Conservation (phyloP, 192 early-diverging fungal genomes). For the Coemansia sp. region DNA sequence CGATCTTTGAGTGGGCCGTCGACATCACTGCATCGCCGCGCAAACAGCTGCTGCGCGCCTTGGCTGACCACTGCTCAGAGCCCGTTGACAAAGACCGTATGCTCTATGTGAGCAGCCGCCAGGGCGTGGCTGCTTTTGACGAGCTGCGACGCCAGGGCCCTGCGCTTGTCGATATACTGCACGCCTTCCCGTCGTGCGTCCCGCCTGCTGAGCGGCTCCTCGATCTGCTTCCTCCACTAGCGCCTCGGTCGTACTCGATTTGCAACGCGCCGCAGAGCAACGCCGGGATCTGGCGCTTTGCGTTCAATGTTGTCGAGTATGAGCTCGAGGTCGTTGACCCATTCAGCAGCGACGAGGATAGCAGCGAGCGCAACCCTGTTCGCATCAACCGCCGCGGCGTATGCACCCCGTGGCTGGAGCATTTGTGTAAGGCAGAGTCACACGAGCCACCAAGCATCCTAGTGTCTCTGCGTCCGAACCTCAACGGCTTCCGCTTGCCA, state of each 20-base stretch:
- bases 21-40: slow-evolving; percentile 74
- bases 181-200: slow-evolving; percentile 74
- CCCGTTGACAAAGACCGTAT: slow-evolving; percentile 71
- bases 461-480: slow-evolving; percentile 61
- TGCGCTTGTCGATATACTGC: slow-evolving; percentile 77
- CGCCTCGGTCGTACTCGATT: slow-evolving; percentile 89
- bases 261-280: slow-evolving; percentile 66
- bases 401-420: slow-evolving; percentile 81
- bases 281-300: slow-evolving; percentile 60
- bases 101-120: slow-evolving; percentile 76
- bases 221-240: slow-evolving; percentile 73
- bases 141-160: slow-evolving; percentile 67
- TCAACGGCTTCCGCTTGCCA: slow-evolving; percentile 64
- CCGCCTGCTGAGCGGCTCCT: slow-evolving; percentile 68
- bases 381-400: slow-evolving; percentile 60
- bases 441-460: slow-evolving; percentile 26
- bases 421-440: slow-evolving; percentile 28
- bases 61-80: slow-evolving; percentile 78
- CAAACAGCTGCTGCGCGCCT: slow-evolving; percentile 78
- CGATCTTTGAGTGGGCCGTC: slow-evolving; percentile 72
- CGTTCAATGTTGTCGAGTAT: slow-evolving; percentile 87
- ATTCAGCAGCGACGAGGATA: slow-evolving; percentile 24
- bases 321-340: slow-evolving; percentile 43
- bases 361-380: not conserved
- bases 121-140: slow-evolving; percentile 68